A percentile compares a stretch with the other conserved stretches of the same genome.
phyloP scores from a whole-genome alignment of 2,329 filamentous ascomycete genomes.

The Zasmidium citrigriseum region DNA sequence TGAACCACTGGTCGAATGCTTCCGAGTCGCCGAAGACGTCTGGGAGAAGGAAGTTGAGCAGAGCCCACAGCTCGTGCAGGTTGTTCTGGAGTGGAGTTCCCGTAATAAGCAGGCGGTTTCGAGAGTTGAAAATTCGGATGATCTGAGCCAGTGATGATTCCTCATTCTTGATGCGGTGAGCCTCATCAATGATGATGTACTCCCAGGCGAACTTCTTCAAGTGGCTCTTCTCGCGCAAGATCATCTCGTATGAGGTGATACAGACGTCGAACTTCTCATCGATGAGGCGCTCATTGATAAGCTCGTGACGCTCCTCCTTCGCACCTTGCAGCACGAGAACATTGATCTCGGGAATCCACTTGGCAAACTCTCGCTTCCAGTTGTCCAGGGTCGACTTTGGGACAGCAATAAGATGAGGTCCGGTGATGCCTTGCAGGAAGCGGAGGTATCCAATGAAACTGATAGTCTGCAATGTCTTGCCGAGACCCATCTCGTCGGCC shows the following conservation, averaged over 20 bases:
- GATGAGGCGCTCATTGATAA: constrained; percentile 89
- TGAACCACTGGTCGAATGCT: constrained; percentile 98
- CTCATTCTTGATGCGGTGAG: constrained; percentile 99
- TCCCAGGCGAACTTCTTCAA: constrained; percentile 99
- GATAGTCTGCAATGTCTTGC: constrained; percentile 97
- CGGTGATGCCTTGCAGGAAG: constrained; percentile 84
- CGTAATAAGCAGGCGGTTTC: constrained; percentile 92
- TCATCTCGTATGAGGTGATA: constrained; percentile 99
- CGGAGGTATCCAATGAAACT: constrained; percentile 93
- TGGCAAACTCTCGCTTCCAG: constrained; percentile 92
- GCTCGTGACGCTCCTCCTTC: constrained; percentile 84
- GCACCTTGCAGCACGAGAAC: constrained; percentile 91
- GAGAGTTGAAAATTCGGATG: constrained; percentile 92
- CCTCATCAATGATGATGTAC: constrained; percentile 98
- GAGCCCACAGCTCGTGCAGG: constrained; percentile 93
- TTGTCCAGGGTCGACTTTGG: constrained; percentile 98
- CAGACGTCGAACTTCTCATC: constrained; percentile 97
- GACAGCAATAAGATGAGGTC: constrained; percentile 87
- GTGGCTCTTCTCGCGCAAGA: constrained; percentile 89
- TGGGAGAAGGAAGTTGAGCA: constrained; percentile 95
- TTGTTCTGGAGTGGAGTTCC: constrained; percentile 98
- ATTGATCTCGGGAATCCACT: constrained; percentile 94
- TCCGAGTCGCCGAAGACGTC: constrained; percentile 97
- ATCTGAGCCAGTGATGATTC: constrained; percentile 96
- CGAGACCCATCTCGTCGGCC: constrained; percentile 97